A percentile compares a stretch with the other conserved stretches of the same genome.
Evolutionary conservation across 257 asterid species (phyloP).

Genomic region (Capsicum rhomboideum): DNA sequence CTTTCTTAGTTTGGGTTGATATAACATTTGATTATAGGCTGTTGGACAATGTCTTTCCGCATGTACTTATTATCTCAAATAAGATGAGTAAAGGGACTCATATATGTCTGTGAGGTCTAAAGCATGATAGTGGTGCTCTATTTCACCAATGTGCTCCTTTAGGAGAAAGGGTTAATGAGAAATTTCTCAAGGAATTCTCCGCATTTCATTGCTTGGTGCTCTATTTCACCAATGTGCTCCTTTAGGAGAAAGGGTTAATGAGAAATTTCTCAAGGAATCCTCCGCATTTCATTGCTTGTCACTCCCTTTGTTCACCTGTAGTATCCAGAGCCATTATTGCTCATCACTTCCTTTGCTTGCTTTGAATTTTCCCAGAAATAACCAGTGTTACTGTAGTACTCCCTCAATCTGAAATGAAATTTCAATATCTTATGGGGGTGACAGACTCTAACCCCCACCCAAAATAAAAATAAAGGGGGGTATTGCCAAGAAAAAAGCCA

Average conservation of each 20-base stretch:
- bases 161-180: background rate
- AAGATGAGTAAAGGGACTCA: background rate
- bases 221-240: background rate
- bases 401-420: background rate
- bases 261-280: background rate
- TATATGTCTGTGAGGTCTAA: background rate
- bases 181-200: background rate
- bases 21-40: background rate
- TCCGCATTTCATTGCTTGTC: background rate
- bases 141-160: background rate
- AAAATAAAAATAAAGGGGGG: background rate
- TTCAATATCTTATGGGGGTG: background rate
- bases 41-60: background rate
- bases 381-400: background rate
- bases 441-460: background rate
- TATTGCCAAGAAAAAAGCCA: background rate
- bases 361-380: background rate
- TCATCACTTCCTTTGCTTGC: background rate
- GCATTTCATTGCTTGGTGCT: background rate
- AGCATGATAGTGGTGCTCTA: background rate
- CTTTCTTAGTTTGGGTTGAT: background rate
- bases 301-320: background rate
- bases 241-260: background rate
- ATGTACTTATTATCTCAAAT: background rate
- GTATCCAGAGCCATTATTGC: background rate